Evolutionary conservation across 345 rosid genomes (phyloP).

Genomic region (Crucihimalaya himalaica): DNA sequence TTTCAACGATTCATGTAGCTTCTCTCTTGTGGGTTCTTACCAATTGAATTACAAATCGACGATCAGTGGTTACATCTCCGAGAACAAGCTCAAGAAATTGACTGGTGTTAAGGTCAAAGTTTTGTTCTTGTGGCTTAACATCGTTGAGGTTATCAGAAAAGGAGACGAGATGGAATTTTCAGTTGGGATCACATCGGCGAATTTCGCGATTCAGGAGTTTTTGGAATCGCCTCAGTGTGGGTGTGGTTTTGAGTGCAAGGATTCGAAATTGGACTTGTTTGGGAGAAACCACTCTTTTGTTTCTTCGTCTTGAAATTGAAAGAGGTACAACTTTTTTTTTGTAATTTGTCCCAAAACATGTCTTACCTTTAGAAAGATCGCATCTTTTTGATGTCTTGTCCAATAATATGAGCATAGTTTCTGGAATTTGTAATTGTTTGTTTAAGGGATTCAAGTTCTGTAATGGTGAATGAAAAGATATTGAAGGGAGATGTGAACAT

Average conservation of each 20-base stretch:
- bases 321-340: background rate
- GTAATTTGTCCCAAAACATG: background rate
- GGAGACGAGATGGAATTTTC: conserved; percentile 74
- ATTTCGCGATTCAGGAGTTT: conserved; percentile 72
- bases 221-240: conserved; percentile 92
- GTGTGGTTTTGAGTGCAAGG: conserved; percentile 75
- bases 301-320: conserved; percentile 54
- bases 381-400: background rate
- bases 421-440: background rate
- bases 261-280: conserved; percentile 43
- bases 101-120: conserved; percentile 88
- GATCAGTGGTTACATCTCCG: conserved; percentile 70
- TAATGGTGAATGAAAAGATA: background rate
- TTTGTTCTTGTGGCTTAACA: conserved; percentile 84
- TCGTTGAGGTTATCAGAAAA: conserved; percentile 72
- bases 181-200: conserved; percentile 89
- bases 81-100: conserved; percentile 58
- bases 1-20: conserved; percentile 67
- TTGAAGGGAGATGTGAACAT: background rate
- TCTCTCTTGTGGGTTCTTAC: conserved; percentile 89
- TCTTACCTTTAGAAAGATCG: conserved; percentile 1
- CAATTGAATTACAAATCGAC: conserved; percentile 74
- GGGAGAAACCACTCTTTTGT: conserved; percentile 45
- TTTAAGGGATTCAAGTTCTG: conserved; percentile 5
- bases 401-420: conserved; percentile 18